Conservation (phyloP, 768 basidiomycete genomes). For the Leucocoprinus leucothites region DNA sequence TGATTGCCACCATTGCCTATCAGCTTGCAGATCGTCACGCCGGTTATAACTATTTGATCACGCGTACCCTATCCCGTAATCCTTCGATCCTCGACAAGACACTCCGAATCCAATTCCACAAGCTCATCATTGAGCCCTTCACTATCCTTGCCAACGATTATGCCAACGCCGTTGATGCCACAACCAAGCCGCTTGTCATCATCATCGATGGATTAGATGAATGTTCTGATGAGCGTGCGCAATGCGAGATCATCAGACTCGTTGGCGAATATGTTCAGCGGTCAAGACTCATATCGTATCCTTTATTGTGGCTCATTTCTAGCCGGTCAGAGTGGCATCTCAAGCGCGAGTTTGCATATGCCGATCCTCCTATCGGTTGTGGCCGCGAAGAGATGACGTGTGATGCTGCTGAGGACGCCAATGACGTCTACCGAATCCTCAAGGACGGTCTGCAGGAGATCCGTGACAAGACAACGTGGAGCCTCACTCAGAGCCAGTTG, state of each 20-base stretch:
- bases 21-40: neutral
- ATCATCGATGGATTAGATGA: slow-evolving; percentile 7
- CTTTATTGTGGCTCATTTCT: neutral
- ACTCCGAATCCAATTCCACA: neutral
- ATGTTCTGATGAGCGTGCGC: neutral
- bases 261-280: neutral
- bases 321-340: neutral
- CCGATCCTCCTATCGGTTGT: neutral
- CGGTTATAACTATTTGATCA: neutral
- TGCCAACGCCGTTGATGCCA: neutral
- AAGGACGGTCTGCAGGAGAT: neutral
- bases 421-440: neutral
- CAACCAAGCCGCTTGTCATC: neutral
- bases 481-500: no score
- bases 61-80: neutral
- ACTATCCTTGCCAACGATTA: neutral
- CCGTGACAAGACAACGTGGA: no score
- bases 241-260: neutral
- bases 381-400: neutral
- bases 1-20: slow-evolving; percentile 2
- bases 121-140: slow-evolving; percentile 4
- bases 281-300: neutral
- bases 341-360: neutral
- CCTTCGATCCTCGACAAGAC: neutral
- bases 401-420: neutral